These are phyloP conservation scores for Stephania japonica DNA, from an alignment of 164 flowering plant species.

Conservation along the genomic window DNA sequence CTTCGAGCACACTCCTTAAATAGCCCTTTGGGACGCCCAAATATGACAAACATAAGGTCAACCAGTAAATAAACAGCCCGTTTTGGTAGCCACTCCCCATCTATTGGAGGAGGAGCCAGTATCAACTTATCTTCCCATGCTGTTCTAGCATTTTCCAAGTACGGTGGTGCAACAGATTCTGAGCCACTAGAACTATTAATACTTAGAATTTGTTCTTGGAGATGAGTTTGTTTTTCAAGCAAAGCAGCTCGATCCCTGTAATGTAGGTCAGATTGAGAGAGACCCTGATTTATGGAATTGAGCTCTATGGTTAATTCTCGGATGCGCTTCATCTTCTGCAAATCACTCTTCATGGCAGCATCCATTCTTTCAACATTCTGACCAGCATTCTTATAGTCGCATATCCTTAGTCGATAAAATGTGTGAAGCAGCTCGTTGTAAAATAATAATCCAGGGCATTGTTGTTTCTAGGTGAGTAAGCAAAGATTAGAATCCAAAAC, in stretches of 20 bases:
- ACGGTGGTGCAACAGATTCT: constrained; percentile 38
- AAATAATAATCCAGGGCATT: constrained; percentile 67
- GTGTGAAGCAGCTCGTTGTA: constrained; percentile 79
- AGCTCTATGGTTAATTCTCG: constrained; percentile 49
- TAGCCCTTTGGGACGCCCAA: constrained; percentile 84
- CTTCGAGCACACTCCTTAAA: constrained; percentile 80
- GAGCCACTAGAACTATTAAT: constrained; percentile 29
- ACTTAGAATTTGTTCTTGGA: constrained; percentile 49
- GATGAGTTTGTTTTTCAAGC: constrained; percentile 38
- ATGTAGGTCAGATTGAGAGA: constrained; percentile 46
- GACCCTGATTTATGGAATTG: constrained; percentile 47
- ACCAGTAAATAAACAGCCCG: constrained; percentile 77
- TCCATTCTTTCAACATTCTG: constrained; percentile 74
- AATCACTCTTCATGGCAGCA: constrained; percentile 66
- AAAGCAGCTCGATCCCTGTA: constrained; percentile 50
- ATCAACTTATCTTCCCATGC: constrained; percentile 56
- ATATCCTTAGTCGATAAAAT: constrained; percentile 73
- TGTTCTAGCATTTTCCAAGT: constrained; percentile 36
- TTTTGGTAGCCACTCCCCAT: constrained; percentile 94
- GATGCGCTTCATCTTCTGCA: constrained; percentile 39
- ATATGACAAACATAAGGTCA: constrained; percentile 72
- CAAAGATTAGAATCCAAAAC: background rate
- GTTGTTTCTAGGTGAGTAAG: constrained; percentile 36
- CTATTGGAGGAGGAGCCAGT: constrained; percentile 77
- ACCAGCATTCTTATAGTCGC: constrained; percentile 81